Base-by-base conservation (phyloP, 768 basidiomycete genomes). In the Collybiopsis luxurians region DNA sequence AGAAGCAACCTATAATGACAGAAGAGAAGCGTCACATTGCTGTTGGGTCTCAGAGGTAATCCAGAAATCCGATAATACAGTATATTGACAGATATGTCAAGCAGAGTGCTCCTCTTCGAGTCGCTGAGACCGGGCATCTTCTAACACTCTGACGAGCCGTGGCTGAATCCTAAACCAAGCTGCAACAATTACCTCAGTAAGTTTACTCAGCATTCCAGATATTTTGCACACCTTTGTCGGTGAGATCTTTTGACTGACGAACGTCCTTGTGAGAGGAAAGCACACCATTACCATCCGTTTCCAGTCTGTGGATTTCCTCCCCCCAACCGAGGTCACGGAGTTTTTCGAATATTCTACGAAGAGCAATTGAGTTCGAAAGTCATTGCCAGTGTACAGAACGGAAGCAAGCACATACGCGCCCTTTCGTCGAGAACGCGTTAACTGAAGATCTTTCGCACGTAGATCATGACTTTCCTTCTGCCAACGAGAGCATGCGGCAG, bases 261-360 rank as follows among this genome's bases (percentile, higher is more conserved):
- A 55, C 45, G 27, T 11, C 23, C 34, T n/a, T 45, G 31, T 55
- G 54, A n/a, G 30, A 13, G 17, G 54, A 46, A 24, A 55, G 50
- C 36, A 39, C 9, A 12, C 34, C 10, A 15, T 24, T 51, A 23
- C 50, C 43, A n/a, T 47, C 43, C 15, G 28, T 21, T 10, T 38
- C 54, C 6, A 38, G 23, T 10, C 5, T 24, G 21, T 55, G 30
- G n/a, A 55, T 24, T 36, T 55, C 54, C 10, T 47, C 31, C 10
- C 28, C 54, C 54, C 54, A 55, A 3, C 54, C 54, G 12, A 55
- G 54, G 13, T 31, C 44, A 13, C 45, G 44, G 5, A 55, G 45
- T 26, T 47, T 46, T 4, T 47, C 15, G 24, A 34, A 45, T 3
- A 55, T 55, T n/a, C 54, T 55, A 17, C 15, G 7, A 45, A 23